Percentiles rank a stretch among this genome's conserved stretches.
phyloP scores from a whole-genome alignment of 768 basidiomycete genomes.

The Stropharia rugosoannulata region DNA sequence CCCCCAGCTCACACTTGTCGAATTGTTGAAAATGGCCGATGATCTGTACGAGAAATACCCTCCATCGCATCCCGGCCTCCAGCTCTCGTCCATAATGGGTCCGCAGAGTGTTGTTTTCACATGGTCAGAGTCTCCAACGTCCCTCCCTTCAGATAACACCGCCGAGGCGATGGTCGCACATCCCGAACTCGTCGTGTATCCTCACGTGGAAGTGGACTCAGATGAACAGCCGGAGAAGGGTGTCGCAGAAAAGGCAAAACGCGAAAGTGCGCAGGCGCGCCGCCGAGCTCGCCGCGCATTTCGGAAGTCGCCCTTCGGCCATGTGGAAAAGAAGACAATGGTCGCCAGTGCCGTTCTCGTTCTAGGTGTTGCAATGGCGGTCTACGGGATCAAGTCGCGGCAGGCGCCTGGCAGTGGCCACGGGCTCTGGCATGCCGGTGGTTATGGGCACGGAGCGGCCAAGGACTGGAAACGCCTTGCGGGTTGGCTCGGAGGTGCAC shows the following conservation, averaged over 20 bases:
- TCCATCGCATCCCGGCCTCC: slow-evolving; percentile 54
- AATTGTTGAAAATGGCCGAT: slow-evolving; percentile 58
- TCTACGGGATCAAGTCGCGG: slow-evolving; percentile 42
- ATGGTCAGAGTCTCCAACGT: slow-evolving; percentile 53
- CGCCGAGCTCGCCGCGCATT: slow-evolving; percentile 19
- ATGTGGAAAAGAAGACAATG: slow-evolving; percentile 41
- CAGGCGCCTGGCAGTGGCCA: slow-evolving; percentile 17
- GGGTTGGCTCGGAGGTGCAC: slow-evolving; percentile 22
- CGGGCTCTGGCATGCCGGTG: slow-evolving; percentile 20
- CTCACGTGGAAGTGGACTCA: slow-evolving; percentile 35
- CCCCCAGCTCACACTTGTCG: slow-evolving; percentile 39
- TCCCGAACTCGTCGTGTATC: slow-evolving; percentile 58
- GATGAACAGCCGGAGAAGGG: slow-evolving; percentile 24
- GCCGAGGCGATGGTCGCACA: slow-evolving; percentile 60
- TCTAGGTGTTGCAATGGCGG: slow-evolving; percentile 68
- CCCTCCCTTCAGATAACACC: slow-evolving; percentile 49
- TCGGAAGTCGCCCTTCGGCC: slow-evolving; percentile 22
- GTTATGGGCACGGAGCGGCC: slow-evolving; percentile 16
- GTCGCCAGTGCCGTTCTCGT: slow-evolving; percentile 68
- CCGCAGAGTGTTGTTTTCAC: slow-evolving; percentile 76
- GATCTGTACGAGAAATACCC: slow-evolving; percentile 57
- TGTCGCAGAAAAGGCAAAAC: slow-evolving; percentile 4
- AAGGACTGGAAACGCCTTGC: slow-evolving; percentile 20
- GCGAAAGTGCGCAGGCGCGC: slow-evolving; percentile 5
- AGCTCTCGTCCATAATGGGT: slow-evolving; percentile 64